Base-by-base conservation (phyloP, 2,329 filamentous ascomycete species). In the Fusarium torulosum region DNA sequence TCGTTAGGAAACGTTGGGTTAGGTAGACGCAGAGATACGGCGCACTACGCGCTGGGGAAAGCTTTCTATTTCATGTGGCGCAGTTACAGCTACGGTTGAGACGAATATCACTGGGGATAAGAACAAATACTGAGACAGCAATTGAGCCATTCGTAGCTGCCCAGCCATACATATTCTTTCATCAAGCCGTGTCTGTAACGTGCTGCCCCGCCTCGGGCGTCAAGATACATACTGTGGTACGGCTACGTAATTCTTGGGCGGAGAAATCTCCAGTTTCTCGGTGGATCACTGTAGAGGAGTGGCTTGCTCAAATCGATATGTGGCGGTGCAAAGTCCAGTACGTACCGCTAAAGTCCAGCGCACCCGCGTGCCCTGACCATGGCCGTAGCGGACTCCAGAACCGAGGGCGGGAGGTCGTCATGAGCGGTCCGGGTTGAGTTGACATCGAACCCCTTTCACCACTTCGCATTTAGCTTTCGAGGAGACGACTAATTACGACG, bases 381-480 rank as follows among this genome's bases (percentile, higher is more conserved):
- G 40, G 42, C 43, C 60, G 55, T 68, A 60, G 65, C 65, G 65
- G 65, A 62, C 61, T 53, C 35, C 50, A 33, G 51, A 40, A 33
- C 53, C 45, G 15, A 52, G 43, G 53, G 25, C 49, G 35, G 53
- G 60, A 63, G 59, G 40, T 44, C 52, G 62, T 68, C 61, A 68
- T 68, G 66, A 58, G 49, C 38, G 27, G 35, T 57, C 29, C 19
- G 44, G 51, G 15, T 46, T 52, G 55, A 35, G 47, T 63, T 51
- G 57, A 67, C 47, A 41, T 54, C 47, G 29, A 66, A 68, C 66
- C 61, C 66, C 66, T 68, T 68, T 69, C 66, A 49, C 29, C 54
- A 38, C 60, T 60, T 53, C 47, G 37, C 40, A 42, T 51, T 53
- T 54, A 25, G 38, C 43, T 44, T 59, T 51, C 17, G 44, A 31